Base-by-base conservation (phyloP, 179 eudicot genomes). In the Silene noctiflora region DNA sequence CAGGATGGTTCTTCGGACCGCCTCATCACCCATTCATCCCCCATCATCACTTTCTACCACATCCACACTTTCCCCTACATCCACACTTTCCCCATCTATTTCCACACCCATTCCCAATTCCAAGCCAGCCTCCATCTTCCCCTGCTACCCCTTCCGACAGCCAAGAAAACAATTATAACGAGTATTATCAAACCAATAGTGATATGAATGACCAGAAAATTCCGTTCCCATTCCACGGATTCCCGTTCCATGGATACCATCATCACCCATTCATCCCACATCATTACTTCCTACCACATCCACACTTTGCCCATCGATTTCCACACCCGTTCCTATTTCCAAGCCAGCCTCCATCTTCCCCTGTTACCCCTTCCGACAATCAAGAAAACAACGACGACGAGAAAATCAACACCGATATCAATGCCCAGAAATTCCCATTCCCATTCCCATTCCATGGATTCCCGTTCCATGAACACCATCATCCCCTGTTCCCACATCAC, bases 331-430 rank as follows among this genome's bases (percentile, higher is more conserved):
- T 35, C 55, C 72, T n/a, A 12, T 68, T 68, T 2, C 72, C 55
- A 19, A 68, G 55, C 56, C 72, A 68, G 55, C 55, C 71, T 67
- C 71, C 71, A 39, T 17, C 71, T 21, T 67, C 71, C 46, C 42
- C 64, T 8, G n/a, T 27, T 60, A 6, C 64, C 64, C 64, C 64
- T 3, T 60, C 64, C 11, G 25, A 19, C 12, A 17, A 53, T 53
- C 58, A 53, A 53, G 10, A 33, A 4, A 67, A 7, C 11, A 24
- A 67, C 8, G 70, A 16, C 20, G 3, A 67, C 4, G 14, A 35
- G 12, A 20, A 55, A 55, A 55, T n/a, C 59, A 55, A 55, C 14
- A 55, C 20, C 7, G 20, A 55, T n/a, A 55, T 55, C 20, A 55
- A 17, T 17, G 20, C 17, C 59, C 20, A 55, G 59, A 55, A 55